These are phyloP conservation scores for Echinosophora koreensis DNA, from an alignment of 306 rosid species.

Conservation along the genomic window DNA sequence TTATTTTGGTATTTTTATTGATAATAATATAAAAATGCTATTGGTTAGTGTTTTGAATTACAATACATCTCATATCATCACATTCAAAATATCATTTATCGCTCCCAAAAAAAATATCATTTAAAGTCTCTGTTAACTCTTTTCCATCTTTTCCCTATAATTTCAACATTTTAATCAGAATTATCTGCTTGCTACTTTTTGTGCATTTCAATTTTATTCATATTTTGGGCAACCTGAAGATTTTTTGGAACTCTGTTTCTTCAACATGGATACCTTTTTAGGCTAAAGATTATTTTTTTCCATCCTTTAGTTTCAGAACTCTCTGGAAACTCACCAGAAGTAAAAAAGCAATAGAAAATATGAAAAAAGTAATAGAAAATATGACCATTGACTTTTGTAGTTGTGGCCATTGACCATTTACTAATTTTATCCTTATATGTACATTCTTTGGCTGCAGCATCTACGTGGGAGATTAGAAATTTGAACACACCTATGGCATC, in stretches of 20 bases:
- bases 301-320: slow-evolving; percentile 34
- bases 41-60: not conserved
- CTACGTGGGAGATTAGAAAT: slow-evolving; percentile 87
- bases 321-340: slow-evolving; percentile 3
- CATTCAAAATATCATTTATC: not conserved
- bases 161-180: not conserved
- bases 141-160: not conserved
- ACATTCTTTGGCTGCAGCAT: slow-evolving; percentile 66
- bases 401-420: slow-evolving; percentile 33
- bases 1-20: slow-evolving; percentile 22
- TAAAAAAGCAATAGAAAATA: slow-evolving; percentile 19
- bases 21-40: not conserved
- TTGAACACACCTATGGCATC: slow-evolving; percentile 70
- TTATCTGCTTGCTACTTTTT: slow-evolving; percentile 1
- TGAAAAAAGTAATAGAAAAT: slow-evolving; percentile 21
- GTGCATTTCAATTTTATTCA: slow-evolving; percentile 17
- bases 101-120: not conserved
- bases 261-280: slow-evolving; percentile 4
- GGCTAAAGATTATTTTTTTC: slow-evolving; percentile 28
- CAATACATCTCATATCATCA: not conserved
- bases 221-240: slow-evolving; percentile 23
- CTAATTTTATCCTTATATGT: slow-evolving; percentile 25
- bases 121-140: not conserved
- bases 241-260: slow-evolving; percentile 2
- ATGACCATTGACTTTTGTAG: not conserved